Conservation (phyloP, 2,329 filamentous ascomycete genomes). For the Talaromyces pinophilus region DNA sequence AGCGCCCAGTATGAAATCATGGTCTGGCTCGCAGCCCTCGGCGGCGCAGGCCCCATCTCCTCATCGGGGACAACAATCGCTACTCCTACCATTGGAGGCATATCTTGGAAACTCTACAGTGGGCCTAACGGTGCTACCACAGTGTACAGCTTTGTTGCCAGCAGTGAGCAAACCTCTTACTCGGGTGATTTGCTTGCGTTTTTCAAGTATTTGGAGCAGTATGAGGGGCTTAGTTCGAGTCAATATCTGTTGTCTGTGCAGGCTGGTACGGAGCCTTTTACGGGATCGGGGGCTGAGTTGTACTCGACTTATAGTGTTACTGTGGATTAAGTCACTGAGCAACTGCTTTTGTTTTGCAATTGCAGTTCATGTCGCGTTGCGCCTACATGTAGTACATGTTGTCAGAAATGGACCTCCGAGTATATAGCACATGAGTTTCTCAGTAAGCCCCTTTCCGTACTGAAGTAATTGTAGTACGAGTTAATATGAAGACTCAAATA, state of each 20-base stretch:
- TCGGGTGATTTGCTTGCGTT: conserved; percentile 60
- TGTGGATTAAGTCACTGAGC: not conserved
- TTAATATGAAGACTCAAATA: not conserved
- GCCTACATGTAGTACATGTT: not conserved
- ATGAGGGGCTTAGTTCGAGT: conserved; percentile 36
- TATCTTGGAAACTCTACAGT: conserved; percentile 60
- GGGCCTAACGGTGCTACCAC: conserved; percentile 60
- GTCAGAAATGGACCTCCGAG: not conserved
- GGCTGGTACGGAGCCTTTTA: conserved; percentile 43
- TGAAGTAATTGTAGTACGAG: not conserved
- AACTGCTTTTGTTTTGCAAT: not conserved
- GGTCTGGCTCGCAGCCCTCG: conserved; percentile 64
- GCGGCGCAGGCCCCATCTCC: conserved; percentile 59
- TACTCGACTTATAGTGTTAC: conserved; percentile 35
- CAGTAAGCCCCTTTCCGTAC: not conserved
- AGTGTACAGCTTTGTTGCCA: conserved; percentile 63
- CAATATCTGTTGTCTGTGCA: conserved; percentile 57
- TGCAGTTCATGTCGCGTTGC: not conserved
- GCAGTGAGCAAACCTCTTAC: conserved; percentile 53
- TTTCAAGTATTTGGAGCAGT: conserved; percentile 56
- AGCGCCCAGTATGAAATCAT: conserved; percentile 63
- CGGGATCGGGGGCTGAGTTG: conserved; percentile 32
- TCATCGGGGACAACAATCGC: conserved; percentile 52
- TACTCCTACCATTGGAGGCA: conserved; percentile 56
- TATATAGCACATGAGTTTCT: not conserved